Conservation (phyloP, 306 rosid species). For the Cicer chorassanicum region DNA sequence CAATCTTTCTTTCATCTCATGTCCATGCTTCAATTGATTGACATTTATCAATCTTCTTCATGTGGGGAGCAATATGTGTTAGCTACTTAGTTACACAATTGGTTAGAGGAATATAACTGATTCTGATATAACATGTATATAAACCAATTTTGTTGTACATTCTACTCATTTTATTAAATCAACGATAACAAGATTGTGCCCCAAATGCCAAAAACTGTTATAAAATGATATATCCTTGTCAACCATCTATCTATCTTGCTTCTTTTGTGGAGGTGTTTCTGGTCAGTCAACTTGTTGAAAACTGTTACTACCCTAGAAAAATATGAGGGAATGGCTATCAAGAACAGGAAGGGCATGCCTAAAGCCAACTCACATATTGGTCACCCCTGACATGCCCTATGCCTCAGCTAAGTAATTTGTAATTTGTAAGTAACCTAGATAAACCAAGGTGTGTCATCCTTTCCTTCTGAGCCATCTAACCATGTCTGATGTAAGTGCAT, state of each 20-base stretch:
- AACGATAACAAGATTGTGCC: too few species aligned
- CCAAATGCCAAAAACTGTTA: background rate
- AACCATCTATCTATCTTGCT: background rate
- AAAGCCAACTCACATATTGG: background rate
- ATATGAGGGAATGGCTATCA: background rate
- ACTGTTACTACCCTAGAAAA: background rate
- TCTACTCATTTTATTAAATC: too few species aligned
- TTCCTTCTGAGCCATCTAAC: constrained; percentile 58
- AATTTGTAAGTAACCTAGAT: constrained; percentile 48
- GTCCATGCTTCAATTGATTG: background rate
- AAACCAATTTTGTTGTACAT: too few species aligned
- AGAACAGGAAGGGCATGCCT: background rate
- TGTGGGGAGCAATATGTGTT: background rate
- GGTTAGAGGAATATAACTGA: too few species aligned
- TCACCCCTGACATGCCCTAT: background rate
- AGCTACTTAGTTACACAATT: too few species aligned
- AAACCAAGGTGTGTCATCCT: constrained; percentile 51
- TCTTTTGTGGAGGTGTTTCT: background rate
- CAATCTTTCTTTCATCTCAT: background rate
- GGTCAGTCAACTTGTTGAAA: constrained; percentile 8
- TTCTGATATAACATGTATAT: too few species aligned
- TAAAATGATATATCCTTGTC: constrained; percentile 17
- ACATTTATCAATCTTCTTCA: background rate
- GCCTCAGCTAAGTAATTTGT: constrained; percentile 5
- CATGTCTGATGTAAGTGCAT: constrained; percentile 78